These are phyloP conservation scores for fission yeast (Schizosaccharomyces pombe) DNA, from an alignment of 805 yeast genomes.

Conservation along the genomic window ASM294v3 CU329670.1:2907501-2908000, in stretches of 20 bases:
- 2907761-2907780: slow-evolving; percentile 45
- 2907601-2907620: too few relatives aligned
- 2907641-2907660: too few relatives aligned
- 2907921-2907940: slow-evolving; percentile 99
- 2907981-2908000: slow-evolving; percentile 93
- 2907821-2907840: slow-evolving; percentile 94
- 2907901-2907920: slow-evolving; percentile 98
- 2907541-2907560: too few relatives aligned
- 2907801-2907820: slow-evolving; percentile 84
- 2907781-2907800: slow-evolving; percentile 50
- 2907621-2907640: too few relatives aligned
- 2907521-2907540: too few relatives aligned
- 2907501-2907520: too few relatives aligned
- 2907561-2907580: too few relatives aligned
- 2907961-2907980: slow-evolving; percentile 98
- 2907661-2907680: too few relatives aligned
- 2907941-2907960: slow-evolving; percentile 99
- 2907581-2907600: too few relatives aligned
- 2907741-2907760: slow-evolving; percentile 94
- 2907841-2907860: slow-evolving; percentile 99
- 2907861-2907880: slow-evolving; percentile 99
- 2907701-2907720: slow-evolving; percentile 51
- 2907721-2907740: slow-evolving; percentile 96
- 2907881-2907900: slow-evolving; percentile 99
- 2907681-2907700: slow-evolving; percentile 6